Evolutionary conservation across 208 protist species (phyloP).

Genomic region (Trypanosoma boissoni): DNA sequence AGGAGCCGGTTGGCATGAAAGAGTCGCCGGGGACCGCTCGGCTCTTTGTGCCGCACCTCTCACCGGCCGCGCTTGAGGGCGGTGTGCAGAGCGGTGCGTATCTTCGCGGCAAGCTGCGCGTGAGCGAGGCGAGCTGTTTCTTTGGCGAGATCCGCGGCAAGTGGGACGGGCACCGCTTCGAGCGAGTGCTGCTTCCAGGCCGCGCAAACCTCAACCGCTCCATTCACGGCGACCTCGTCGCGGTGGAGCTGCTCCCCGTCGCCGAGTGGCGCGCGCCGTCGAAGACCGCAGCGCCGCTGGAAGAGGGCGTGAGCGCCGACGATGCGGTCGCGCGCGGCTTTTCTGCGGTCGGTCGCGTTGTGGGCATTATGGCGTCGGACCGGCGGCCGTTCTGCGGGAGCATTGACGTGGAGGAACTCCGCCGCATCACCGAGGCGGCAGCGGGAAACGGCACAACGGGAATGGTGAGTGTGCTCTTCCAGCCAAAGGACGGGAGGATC

Average conservation of each 20-base stretch:
- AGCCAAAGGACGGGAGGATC: slow-evolving; percentile 86
- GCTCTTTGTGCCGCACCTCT: slow-evolving; percentile 61
- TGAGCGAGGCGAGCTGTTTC: slow-evolving; percentile 81
- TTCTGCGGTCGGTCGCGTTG: slow-evolving; percentile 61
- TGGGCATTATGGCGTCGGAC: slow-evolving; percentile 64
- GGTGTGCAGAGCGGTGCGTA: slow-evolving; percentile 60
- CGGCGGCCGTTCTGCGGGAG: slow-evolving; percentile 86
- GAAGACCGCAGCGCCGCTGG: slow-evolving; percentile 19
- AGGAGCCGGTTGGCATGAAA: slow-evolving; percentile 69
- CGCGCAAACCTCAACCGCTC: slow-evolving; percentile 84
- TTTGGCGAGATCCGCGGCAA: slow-evolving; percentile 87
- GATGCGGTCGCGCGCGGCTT: slow-evolving; percentile 62
- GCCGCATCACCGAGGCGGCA: slow-evolving; percentile 28
- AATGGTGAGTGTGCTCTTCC: slow-evolving; percentile 79
- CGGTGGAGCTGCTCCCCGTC: slow-evolving; percentile 33
- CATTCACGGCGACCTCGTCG: slow-evolving; percentile 57
- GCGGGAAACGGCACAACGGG: slow-evolving; percentile 39
- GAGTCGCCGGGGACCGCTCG: slow-evolving; percentile 35
- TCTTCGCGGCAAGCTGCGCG: slow-evolving; percentile 72
- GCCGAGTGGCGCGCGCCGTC: slow-evolving; percentile 26
- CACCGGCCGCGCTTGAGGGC: slow-evolving; percentile 38
- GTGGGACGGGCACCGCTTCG: slow-evolving; percentile 73
- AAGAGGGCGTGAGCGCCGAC: slow-evolving; percentile 37
- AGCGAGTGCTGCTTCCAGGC: slow-evolving; percentile 73
- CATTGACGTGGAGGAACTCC: slow-evolving; percentile 70